A percentile compares a stretch with the other conserved stretches of the same genome.
Evolutionary conservation across 108 stramenopile genomes (phyloP).

Genomic region (Nitzschia putrida): DNA sequence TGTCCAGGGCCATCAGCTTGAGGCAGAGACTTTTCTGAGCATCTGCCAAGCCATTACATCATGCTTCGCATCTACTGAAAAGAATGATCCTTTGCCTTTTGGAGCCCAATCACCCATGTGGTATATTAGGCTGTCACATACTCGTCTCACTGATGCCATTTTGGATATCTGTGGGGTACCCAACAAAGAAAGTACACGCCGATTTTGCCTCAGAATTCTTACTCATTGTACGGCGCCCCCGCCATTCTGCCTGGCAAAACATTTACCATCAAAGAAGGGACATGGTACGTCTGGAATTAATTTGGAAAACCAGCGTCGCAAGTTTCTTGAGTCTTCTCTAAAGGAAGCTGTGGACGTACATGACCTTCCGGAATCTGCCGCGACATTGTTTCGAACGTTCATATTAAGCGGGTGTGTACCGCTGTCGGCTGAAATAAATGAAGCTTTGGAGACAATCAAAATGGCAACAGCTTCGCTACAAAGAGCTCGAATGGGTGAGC

Average conservation of each 20-base stretch:
- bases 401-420: slow-evolving; percentile 52
- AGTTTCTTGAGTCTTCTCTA: slow-evolving; percentile 44
- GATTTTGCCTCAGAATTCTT: slow-evolving; percentile 52
- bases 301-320: neutral
- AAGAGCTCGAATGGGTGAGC: neutral
- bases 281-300: no score
- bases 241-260: slow-evolving; percentile 36
- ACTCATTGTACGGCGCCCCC: slow-evolving; percentile 58
- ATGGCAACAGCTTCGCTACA: slow-evolving; percentile 26
- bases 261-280: slow-evolving; percentile 35
- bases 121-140: slow-evolving; percentile 70
- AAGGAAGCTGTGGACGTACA: slow-evolving; percentile 37
- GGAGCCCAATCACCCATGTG: slow-evolving; percentile 57
- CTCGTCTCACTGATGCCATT: slow-evolving; percentile 65
- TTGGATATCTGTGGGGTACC: slow-evolving; percentile 77
- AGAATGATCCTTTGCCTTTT: slow-evolving; percentile 20
- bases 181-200: slow-evolving; percentile 45
- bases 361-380: slow-evolving; percentile 47
- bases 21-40: slow-evolving; percentile 67
- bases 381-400: slow-evolving; percentile 49
- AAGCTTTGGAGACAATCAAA: slow-evolving; percentile 53
- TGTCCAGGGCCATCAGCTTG: slow-evolving; percentile 42
- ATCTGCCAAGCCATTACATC: slow-evolving; percentile 56
- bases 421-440: slow-evolving; percentile 52
- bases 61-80: neutral